phyloP scores from a whole-genome alignment of 2,329 filamentous ascomycete genomes.

The Calonectria hongkongensis region DNA sequence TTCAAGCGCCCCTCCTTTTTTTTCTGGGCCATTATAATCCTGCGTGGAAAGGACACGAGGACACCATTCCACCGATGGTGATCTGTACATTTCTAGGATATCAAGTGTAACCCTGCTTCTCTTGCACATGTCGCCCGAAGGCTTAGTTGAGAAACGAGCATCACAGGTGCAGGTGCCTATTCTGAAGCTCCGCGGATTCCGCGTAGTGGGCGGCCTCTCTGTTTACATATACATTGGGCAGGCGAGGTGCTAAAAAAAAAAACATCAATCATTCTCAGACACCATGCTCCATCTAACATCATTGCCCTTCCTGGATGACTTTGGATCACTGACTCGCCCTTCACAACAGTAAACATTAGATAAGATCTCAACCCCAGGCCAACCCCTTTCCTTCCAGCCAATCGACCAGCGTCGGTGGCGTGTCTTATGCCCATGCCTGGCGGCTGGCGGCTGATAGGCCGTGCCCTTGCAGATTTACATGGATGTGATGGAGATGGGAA shows the following conservation, averaged over 20 bases:
- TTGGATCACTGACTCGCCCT: constrained; percentile 13
- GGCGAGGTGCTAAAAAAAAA: constrained; percentile 23
- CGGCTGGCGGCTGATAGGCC: constrained; percentile 51
- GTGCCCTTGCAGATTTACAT: constrained; percentile 55
- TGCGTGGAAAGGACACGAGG: not conserved
- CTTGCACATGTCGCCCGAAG: not conserved
- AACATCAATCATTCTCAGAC: constrained; percentile 7
- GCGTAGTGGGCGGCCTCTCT: constrained; percentile 9
- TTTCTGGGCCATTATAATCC: not conserved
- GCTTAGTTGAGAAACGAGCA: constrained; percentile 10
- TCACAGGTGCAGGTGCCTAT: not conserved
- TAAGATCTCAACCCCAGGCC: constrained; percentile 46
- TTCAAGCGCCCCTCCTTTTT: not conserved
- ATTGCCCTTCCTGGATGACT: not conserved
- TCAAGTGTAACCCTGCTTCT: constrained; percentile 3
- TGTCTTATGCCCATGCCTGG: constrained; percentile 46
- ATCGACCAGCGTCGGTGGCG: constrained; percentile 48
- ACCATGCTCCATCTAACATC: constrained; percentile 12
- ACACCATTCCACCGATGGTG: constrained; percentile 15
- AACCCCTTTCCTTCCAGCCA: constrained; percentile 48
- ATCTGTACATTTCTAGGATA: constrained; percentile 3
- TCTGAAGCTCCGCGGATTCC: constrained; percentile 13
- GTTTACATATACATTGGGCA: not conserved
- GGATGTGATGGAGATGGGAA: constrained; percentile 44
- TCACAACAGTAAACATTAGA: constrained; percentile 27